Base-by-base conservation (phyloP, 2,329 filamentous ascomycete genomes). In the Fusarium sp. region DNA sequence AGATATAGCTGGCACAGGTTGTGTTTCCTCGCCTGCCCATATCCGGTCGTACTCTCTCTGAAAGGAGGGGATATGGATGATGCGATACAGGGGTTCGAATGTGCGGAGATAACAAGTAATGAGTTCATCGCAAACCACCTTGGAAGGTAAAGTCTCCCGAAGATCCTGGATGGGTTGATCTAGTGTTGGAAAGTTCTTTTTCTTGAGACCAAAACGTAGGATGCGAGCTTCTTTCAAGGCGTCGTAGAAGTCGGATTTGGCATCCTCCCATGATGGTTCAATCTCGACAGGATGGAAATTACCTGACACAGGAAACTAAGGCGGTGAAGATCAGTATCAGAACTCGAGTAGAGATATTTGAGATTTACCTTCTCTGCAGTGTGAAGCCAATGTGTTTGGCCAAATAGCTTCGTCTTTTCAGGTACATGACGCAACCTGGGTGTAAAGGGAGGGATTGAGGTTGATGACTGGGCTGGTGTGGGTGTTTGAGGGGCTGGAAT, bases 331-430 rank as follows among this genome's bases (percentile, higher is more conserved):
- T 77, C 57, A 77, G 61, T 11, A 57, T n/a, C 10, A 14, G 20
- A 9, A 15, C 39, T 9, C 33, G 15, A 31, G 35, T n/a, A 18
- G 24, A n/a, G 7, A 20, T 13, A 14, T 42, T n/a, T 55, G 14
- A 10, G 18, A 15, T 28, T 39, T 22, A 75, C 77, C 56, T 76
- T 79, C 47, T 78, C 75, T 58, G 77, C 77, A 9, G 74, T 78
- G 39, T 78, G 77, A 20, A 78, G 67, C 77, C 77, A 78, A 49
- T 78, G 77, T 33, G 77, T 78, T 62, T 78, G 77, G 24, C 77
- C 77, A 47, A 78, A 78, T 12, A 78, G 49, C 56, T 78, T 78
- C 17, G 77, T 78, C 54, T 78, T 78, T 44, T 79, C 77, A 3
- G 77, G 77, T 26, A 79, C 70, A 58, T 77, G 69, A 20, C 77